These are phyloP conservation scores for Kondoa subrosea DNA, from an alignment of 768 basidiomycete species.

Conservation along the genomic window DNA sequence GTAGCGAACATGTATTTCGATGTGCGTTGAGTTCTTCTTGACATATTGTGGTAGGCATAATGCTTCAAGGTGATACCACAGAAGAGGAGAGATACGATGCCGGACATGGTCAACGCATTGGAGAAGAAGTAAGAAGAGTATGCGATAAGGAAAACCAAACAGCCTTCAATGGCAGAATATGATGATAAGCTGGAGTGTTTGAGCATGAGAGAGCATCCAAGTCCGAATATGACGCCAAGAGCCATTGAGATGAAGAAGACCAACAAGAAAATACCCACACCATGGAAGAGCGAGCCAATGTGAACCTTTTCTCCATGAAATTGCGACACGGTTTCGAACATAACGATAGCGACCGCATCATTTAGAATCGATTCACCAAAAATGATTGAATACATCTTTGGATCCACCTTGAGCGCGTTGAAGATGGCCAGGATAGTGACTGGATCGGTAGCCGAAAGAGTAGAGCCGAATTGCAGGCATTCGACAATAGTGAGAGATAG, in stretches of 20 bases:
- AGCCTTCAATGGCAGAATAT: slow-evolving; percentile 92
- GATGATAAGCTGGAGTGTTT: slow-evolving; percentile 51
- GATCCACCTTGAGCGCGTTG: slow-evolving; percentile 96
- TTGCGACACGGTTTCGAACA: slow-evolving; percentile 90
- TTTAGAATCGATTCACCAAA: slow-evolving; percentile 94
- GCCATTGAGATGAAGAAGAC: slow-evolving; percentile 91
- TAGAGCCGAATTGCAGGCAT: slow-evolving; percentile 90
- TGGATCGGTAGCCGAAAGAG: slow-evolving; percentile 90
- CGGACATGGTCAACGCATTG: slow-evolving; percentile 74
- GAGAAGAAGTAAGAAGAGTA: slow-evolving; percentile 98
- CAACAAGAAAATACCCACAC: slow-evolving; percentile 90
- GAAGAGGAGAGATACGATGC: slow-evolving; percentile 92
- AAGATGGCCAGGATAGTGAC: slow-evolving; percentile 96
- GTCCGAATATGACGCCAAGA: slow-evolving; percentile 76
- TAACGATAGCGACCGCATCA: slow-evolving; percentile 98
- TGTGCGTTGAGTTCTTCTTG: slow-evolving; percentile 74
- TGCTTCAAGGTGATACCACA: slow-evolving; percentile 98
- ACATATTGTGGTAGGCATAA: slow-evolving; percentile 99
- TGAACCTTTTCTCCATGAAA: slow-evolving; percentile 79
- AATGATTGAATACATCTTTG: slow-evolving; percentile 89
- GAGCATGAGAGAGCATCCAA: slow-evolving; percentile 74
- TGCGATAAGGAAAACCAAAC: slow-evolving; percentile 79
- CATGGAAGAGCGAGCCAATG: slow-evolving; percentile 76
- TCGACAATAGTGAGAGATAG: slow-evolving; percentile 72
- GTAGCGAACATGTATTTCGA: slow-evolving; percentile 91